phyloP scores from a whole-genome alignment of 805 yeast genomes.

The Kodamaea restingae region DNA sequence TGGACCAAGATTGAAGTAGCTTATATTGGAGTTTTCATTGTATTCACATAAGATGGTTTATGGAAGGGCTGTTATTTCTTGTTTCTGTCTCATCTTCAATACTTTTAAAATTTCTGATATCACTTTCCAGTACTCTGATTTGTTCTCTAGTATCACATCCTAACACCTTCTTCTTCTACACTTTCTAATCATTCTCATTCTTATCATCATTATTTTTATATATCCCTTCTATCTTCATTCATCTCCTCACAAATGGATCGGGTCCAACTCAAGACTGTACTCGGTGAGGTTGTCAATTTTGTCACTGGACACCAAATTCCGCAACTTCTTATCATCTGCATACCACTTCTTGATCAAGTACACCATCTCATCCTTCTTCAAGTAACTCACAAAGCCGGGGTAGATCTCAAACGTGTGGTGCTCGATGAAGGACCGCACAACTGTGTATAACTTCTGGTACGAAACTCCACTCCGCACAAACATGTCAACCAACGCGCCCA shows the following conservation, averaged over 20 bases:
- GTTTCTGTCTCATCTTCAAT: no score
- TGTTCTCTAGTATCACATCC: no score
- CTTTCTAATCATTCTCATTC: no score
- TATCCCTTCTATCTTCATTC: no score
- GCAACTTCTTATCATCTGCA: slow-evolving; percentile 55
- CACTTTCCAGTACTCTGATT: no score
- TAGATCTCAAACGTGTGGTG: slow-evolving; percentile 52
- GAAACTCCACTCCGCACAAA: slow-evolving; percentile 62
- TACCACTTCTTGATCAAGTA: slow-evolving; percentile 68
- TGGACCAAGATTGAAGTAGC: no score
- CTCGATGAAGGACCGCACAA: slow-evolving; percentile 59
- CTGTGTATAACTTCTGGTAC: slow-evolving; percentile 61
- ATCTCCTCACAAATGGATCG: slow-evolving; percentile 29
- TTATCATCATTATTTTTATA: no score
- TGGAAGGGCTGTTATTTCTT: no score
- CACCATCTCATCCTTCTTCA: slow-evolving; percentile 45
- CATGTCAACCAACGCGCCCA: slow-evolving; percentile 58
- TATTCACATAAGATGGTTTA: no score
- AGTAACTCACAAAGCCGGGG: slow-evolving; percentile 38
- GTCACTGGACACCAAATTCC: slow-evolving; percentile 51
- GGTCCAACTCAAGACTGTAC: slow-evolving; percentile 54
- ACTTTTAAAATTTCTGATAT: no score
- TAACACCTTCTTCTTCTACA: no score
- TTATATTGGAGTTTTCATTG: no score
- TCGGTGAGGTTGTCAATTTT: slow-evolving; percentile 40